A percentile compares a stretch with the other conserved stretches of the same genome.
phyloP scores from a whole-genome alignment of 2,329 filamentous ascomycete species.

The Cadophora sp. region DNA sequence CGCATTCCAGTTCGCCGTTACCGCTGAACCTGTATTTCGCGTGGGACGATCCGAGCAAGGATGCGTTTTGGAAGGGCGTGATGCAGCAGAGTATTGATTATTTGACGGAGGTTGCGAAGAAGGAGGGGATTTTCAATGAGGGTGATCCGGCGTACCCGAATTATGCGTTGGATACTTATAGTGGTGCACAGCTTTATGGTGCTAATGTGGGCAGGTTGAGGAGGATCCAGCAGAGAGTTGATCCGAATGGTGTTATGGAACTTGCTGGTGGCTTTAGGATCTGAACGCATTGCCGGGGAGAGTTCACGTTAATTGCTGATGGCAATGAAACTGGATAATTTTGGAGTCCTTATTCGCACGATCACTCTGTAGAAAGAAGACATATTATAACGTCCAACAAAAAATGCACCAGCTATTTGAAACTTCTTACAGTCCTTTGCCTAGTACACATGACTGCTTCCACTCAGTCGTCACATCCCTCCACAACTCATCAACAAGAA shows the following conservation, averaged over 20 bases:
- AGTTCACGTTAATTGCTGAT: too few species aligned
- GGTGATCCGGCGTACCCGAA: slow-evolving; percentile 12
- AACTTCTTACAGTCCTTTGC: too few species aligned
- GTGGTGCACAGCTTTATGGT: slow-evolving; percentile 42
- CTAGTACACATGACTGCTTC: too few species aligned
- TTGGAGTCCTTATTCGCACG: too few species aligned
- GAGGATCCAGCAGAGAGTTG: slow-evolving; percentile 34
- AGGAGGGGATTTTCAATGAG: slow-evolving; percentile 40
- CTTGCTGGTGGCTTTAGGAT: slow-evolving; percentile 32
- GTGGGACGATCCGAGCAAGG: slow-evolving; percentile 38
- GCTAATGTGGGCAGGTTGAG: slow-evolving; percentile 42
- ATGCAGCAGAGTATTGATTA: slow-evolving; percentile 36
- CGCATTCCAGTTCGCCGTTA: slow-evolving; percentile 38
- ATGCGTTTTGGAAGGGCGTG: slow-evolving; percentile 40
- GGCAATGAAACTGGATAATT: too few species aligned
- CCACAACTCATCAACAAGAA: too few species aligned
- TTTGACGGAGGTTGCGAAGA: slow-evolving; percentile 41
- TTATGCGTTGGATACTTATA: slow-evolving; percentile 29
- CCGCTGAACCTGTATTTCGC: slow-evolving; percentile 43
- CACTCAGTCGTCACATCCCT: too few species aligned
- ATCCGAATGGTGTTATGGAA: slow-evolving; percentile 40
- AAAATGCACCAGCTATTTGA: too few species aligned
- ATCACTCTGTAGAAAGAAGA: too few species aligned
- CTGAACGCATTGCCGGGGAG: not conserved
- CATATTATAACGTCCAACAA: too few species aligned